phyloP scores from a whole-genome alignment of 2,329 filamentous ascomycete species.

The Colletotrichum simmondsii region DNA sequence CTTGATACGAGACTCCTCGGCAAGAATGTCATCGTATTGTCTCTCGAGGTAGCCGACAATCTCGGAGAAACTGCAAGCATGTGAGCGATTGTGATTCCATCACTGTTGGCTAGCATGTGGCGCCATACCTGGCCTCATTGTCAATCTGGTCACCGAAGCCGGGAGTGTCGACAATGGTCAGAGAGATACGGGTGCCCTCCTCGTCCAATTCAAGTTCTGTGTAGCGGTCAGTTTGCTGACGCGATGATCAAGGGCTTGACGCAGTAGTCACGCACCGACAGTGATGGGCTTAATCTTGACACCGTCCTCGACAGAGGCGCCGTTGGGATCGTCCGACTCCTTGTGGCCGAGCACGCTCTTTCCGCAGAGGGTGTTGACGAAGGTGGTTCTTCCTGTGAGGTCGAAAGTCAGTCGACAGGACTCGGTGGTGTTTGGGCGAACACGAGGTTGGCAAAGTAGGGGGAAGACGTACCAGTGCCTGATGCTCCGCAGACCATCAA shows the following conservation, averaged over 20 bases:
- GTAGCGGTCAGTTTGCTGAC: slow-evolving; percentile 9
- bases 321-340: slow-evolving; percentile 89
- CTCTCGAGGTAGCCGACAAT: slow-evolving; percentile 98
- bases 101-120: background rate
- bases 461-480: slow-evolving; percentile 82
- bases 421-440: background rate
- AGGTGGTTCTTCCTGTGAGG: slow-evolving; percentile 87
- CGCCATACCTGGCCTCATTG: slow-evolving; percentile 89
- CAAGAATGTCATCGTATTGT: slow-evolving; percentile 99
- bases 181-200: slow-evolving; percentile 96
- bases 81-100: background rate
- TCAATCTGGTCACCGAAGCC: slow-evolving; percentile 99
- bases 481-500: slow-evolving; percentile 99
- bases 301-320: slow-evolving; percentile 93
- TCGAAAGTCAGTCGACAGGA: slow-evolving; percentile 21
- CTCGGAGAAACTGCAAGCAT: slow-evolving; percentile 81
- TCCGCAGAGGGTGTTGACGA: slow-evolving; percentile 98
- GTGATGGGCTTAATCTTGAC: slow-evolving; percentile 99
- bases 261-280: slow-evolving; percentile 74
- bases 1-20: slow-evolving; percentile 99
- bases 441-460: slow-evolving; percentile 28
- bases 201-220: slow-evolving; percentile 94
- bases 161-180: slow-evolving; percentile 98
- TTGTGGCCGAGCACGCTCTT: slow-evolving; percentile 92
- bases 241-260: background rate